Percentiles rank a stretch among this genome's conserved stretches.
These are phyloP conservation scores for Leccinum obscurum DNA, from an alignment of 768 basidiomycete species.

Conservation along the genomic window DNA sequence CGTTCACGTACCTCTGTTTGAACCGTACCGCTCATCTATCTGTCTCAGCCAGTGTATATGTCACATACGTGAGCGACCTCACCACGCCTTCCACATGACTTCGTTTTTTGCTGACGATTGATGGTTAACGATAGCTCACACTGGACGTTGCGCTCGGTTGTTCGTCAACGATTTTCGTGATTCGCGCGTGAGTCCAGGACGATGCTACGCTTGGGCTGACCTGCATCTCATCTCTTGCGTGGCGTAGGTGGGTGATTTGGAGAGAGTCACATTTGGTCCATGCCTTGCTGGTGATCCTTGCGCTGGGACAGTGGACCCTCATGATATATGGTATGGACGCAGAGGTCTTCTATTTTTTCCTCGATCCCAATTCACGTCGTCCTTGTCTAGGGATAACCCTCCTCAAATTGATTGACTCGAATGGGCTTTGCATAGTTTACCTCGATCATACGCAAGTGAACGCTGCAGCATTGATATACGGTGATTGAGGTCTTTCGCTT, in stretches of 20 bases:
- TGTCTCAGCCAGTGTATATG: conserved; percentile 1
- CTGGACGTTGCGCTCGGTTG: conserved; percentile 15
- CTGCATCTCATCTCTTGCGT: neutral
- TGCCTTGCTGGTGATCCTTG: conserved; percentile 11
- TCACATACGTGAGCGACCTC: conserved; percentile 7
- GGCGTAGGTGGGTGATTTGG: conserved; percentile 28
- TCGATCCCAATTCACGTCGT: neutral
- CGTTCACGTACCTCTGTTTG: neutral
- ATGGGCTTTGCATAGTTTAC: neutral
- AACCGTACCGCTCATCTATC: neutral
- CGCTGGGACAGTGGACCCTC: conserved; percentile 22
- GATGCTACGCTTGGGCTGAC: neutral
- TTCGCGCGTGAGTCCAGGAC: conserved; percentile 24
- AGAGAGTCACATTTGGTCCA: conserved; percentile 15
- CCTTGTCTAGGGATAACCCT: conserved; percentile 5
- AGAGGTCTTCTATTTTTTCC: neutral
- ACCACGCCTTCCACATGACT: no score
- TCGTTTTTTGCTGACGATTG: neutral
- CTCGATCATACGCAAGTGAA: neutral
- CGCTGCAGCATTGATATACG: conserved; percentile 9
- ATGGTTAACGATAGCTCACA: conserved; percentile 1
- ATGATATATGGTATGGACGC: conserved; percentile 12
- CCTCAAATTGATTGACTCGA: neutral
- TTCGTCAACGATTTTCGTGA: conserved; percentile 23
- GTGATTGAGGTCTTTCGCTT: conserved; percentile 6